Percentiles rank a stretch among this genome's conserved stretches.
Evolutionary conservation across 805 yeast genomes (phyloP).

Genomic region (Zygotorulaspora danielsina): DNA sequence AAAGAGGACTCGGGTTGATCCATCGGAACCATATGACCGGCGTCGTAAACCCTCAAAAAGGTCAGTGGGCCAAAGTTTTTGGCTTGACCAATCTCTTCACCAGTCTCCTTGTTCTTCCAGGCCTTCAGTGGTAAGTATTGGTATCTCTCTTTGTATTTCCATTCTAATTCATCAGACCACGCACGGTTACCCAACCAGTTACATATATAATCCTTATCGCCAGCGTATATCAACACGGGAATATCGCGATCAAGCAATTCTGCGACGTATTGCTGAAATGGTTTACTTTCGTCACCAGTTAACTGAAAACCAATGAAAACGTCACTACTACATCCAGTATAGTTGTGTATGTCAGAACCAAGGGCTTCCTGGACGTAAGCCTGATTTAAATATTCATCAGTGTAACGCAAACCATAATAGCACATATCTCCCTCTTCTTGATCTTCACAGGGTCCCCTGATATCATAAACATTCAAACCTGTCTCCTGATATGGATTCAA

Average conservation of each 20-base stretch:
- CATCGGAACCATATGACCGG: slow-evolving; percentile 91
- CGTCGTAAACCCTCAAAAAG: slow-evolving; percentile 71
- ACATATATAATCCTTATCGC: slow-evolving; percentile 89
- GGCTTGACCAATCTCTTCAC: slow-evolving; percentile 60
- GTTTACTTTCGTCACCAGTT: slow-evolving; percentile 82
- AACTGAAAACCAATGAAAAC: slow-evolving; percentile 65
- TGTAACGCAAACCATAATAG: slow-evolving; percentile 65
- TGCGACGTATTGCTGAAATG: slow-evolving; percentile 70
- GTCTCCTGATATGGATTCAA: slow-evolving; percentile 64
- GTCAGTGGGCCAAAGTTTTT: slow-evolving; percentile 69
- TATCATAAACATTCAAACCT: slow-evolving; percentile 84
- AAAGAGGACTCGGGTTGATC: slow-evolving; percentile 76
- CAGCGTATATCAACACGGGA: slow-evolving; percentile 88
- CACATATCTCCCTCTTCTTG: slow-evolving; percentile 57
- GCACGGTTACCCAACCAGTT: slow-evolving; percentile 90
- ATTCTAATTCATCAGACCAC: slow-evolving; percentile 66
- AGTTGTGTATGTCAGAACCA: slow-evolving; percentile 79
- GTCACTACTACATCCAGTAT: slow-evolving; percentile 61
- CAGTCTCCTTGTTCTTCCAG: slow-evolving; percentile 39
- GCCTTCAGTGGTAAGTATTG: slow-evolving; percentile 39
- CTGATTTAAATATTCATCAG: slow-evolving; percentile 69
- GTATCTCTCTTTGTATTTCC: slow-evolving; percentile 55
- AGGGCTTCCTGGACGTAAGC: slow-evolving; percentile 67
- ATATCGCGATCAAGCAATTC: slow-evolving; percentile 63
- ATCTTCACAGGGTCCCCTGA: slow-evolving; percentile 72